phyloP scores from a whole-genome alignment of 768 basidiomycete species.

The Suillus subalutaceus region DNA sequence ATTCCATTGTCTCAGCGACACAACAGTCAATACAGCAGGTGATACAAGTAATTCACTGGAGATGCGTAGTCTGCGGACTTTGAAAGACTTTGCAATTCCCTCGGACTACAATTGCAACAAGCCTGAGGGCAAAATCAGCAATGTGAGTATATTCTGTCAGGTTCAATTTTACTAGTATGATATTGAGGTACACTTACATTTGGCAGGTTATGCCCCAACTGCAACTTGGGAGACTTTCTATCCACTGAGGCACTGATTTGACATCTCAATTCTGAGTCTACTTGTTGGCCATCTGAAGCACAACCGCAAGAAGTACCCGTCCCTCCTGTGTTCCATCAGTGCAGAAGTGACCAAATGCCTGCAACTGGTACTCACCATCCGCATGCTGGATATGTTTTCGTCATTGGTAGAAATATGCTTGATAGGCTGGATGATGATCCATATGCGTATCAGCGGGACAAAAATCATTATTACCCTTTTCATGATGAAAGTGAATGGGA shows the following conservation, averaged over 20 bases:
- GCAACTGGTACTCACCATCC: conserved; percentile 12
- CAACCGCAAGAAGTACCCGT: not conserved
- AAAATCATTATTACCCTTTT: conserved; percentile 38
- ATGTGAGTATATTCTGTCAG: too few relatives aligned
- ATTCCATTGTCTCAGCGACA: not conserved
- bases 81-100: too few relatives aligned
- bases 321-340: not conserved
- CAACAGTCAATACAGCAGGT: not conserved
- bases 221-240: not conserved
- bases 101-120: too few relatives aligned
- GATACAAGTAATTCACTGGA: not conserved
- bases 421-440: conserved; percentile 26
- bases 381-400: conserved; percentile 12
- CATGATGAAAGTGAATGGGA: conserved; percentile 36
- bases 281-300: not conserved
- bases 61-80: too few relatives aligned
- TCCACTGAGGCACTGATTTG: not conserved
- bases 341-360: not conserved
- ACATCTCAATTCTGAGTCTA: not conserved
- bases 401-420: conserved; percentile 26
- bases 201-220: not conserved
- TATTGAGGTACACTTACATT: too few relatives aligned
- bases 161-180: too few relatives aligned
- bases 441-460: conserved; percentile 17
- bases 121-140: too few relatives aligned